Evolutionary conservation across 208 protist species (phyloP), one percentile per base, ranked within the genome.

Genomic region (Wallacemonas sp.): DNA sequence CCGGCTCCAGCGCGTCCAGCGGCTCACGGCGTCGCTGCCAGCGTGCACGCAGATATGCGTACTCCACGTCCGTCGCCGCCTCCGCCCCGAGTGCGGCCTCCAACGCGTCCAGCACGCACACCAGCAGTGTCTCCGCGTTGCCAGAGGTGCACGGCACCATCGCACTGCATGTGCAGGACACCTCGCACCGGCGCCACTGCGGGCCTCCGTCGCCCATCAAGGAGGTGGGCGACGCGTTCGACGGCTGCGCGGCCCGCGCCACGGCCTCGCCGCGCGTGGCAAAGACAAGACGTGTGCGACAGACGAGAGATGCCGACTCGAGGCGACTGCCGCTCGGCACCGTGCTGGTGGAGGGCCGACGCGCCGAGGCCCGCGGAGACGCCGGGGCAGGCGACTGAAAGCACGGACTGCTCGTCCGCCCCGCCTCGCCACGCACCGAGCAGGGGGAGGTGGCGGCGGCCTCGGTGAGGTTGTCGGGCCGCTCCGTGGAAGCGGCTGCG

Each of bases 101-200:
- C 39, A 89, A 59, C 8, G 81, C 72, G 65, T 89, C 79, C 22
- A 93, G 57, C 26, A 84, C 65, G 54, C 74, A 73, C 18, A 74
- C 61, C 16, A 82, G 61, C n/a, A 93, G 66, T 0, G 79, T 79
- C 29, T 89, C 63, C 20, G 76, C 57, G 4, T 79, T 72, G 10
- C 67, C 67, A 11, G 73, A 44, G 1, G 87, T 29, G 23, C 45
- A 75, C 1, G 83, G 80, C 57, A 87, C 79, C 5, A 65, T 52
- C 22, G 89, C 38, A 1, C 70, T 57, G 36, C 57, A 67, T 12
- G 65, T 59, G 16, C 74, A 23, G 3, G 57, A 72, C 12, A 64
- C 54, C 38, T 86, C 80, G 32, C 72, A 86, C 14, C 76, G 75
- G 0, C 74, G 75, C 14, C 76, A 59, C 52, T 59, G 52, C 31